phyloP scores from a whole-genome alignment of 1,139 yeast genomes.

The Scheffersomyces cryptocercus region DNA sequence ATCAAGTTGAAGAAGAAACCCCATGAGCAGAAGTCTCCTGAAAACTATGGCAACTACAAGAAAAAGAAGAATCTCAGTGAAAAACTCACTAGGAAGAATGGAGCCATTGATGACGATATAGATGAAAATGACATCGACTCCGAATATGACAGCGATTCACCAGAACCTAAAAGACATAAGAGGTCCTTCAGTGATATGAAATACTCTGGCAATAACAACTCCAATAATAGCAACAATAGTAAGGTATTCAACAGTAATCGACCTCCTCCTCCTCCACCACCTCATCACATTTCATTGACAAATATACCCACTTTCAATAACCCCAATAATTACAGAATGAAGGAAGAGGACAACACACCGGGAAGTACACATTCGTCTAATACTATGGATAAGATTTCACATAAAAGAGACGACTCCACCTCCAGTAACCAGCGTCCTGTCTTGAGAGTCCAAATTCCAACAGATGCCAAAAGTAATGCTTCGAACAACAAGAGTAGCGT shows the following conservation, averaged over 20 bases:
- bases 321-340: conserved; percentile 9
- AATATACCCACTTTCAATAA: conserved; percentile 33
- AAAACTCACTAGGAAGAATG: conserved; percentile 8
- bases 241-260: conserved; percentile 2
- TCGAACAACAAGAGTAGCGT: conserved; percentile 2
- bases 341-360: conserved; percentile 6
- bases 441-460: conserved; percentile 53
- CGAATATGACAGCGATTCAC: conserved; percentile 30
- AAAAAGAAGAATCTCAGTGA: conserved; percentile 25
- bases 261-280: conserved; percentile 22
- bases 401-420: conserved; percentile 14
- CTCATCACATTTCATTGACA: conserved; percentile 26
- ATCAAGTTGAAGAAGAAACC: conserved; percentile 22
- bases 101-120: conserved; percentile 15
- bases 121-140: conserved; percentile 27
- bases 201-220: neutral
- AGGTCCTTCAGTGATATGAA: conserved; percentile 8
- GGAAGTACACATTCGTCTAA: neutral
- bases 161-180: conserved; percentile 30
- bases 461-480: conserved; percentile 30
- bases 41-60: conserved; percentile 52
- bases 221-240: neutral
- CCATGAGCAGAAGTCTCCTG: conserved; percentile 64
- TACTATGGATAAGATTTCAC: conserved; percentile 1
- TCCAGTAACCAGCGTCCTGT: conserved; percentile 40